A percentile compares a stretch with the other conserved stretches of the same genome.
Evolutionary conservation across 2,329 filamentous ascomycete species (phyloP).

Genomic region (Penicillium oxalicum): DNA sequence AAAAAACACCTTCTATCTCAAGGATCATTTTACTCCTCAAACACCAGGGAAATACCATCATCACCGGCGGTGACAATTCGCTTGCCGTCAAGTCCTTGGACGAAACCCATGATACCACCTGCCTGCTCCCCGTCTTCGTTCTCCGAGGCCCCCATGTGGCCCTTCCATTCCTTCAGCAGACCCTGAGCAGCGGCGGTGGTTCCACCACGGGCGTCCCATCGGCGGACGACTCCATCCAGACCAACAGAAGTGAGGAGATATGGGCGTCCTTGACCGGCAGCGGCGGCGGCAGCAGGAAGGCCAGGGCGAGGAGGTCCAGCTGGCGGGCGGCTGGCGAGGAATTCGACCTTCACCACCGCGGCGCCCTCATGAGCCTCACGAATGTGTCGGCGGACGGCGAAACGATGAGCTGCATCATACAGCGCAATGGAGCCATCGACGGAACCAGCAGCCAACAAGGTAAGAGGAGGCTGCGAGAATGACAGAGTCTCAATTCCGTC

Average conservation of each 20-base stretch:
- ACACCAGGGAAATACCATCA: conserved; percentile 53
- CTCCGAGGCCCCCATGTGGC: conserved; percentile 52
- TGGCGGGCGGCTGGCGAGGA: conserved; percentile 51
- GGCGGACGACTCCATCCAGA: conserved; percentile 82
- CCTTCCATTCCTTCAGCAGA: conserved; percentile 79
- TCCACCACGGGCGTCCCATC: conserved; percentile 76
- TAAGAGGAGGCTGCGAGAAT: conserved; percentile 57
- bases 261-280: conserved; percentile 46
- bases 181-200: conserved; percentile 63
- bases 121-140: conserved; percentile 64
- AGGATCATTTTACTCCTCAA: conserved; percentile 30
- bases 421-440: conserved; percentile 69
- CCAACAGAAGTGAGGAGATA: conserved; percentile 76
- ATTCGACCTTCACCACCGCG: conserved; percentile 88
- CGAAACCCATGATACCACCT: conserved; percentile 84
- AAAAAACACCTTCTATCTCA: conserved; percentile 1
- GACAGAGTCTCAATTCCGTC: conserved; percentile 72
- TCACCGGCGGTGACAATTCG: conserved; percentile 85
- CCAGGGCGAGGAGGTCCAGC: conserved; percentile 23
- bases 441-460: conserved; percentile 56
- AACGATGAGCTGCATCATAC: conserved; percentile 79
- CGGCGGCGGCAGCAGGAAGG: conserved; percentile 20
- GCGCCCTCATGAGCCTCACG: conserved; percentile 78
- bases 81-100: conserved; percentile 68
- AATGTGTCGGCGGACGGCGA: conserved; percentile 78